Evolutionary conservation across 2,329 filamentous ascomycete species (phyloP).

Genomic region (Trichoderma koningii): DNA sequence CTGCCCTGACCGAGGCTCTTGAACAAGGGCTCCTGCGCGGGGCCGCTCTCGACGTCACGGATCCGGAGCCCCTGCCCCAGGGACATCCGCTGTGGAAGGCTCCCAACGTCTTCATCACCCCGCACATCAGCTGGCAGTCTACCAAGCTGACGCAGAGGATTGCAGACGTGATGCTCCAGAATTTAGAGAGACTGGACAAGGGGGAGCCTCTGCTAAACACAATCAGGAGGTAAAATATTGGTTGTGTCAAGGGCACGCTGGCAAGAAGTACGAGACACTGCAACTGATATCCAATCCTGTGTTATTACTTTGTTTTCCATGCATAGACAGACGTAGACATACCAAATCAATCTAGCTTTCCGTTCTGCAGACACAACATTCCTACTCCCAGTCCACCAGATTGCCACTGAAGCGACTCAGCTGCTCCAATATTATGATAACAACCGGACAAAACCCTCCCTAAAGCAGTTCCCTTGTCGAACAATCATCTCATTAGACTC

Average conservation of each 20-base stretch:
- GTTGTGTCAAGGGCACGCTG: neutral
- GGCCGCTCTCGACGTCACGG: slow-evolving; percentile 70
- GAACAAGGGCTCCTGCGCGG: slow-evolving; percentile 47
- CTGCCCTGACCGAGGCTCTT: slow-evolving; percentile 61
- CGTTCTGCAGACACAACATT: too few species aligned
- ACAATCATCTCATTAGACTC: slow-evolving; percentile 21
- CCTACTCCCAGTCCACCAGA: neutral
- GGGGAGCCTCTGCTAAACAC: slow-evolving; percentile 29
- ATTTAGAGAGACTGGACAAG: slow-evolving; percentile 21
- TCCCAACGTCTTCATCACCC: slow-evolving; percentile 62
- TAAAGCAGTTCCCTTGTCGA: slow-evolving; percentile 8
- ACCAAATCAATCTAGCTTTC: slow-evolving; percentile 1
- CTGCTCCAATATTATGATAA: neutral
- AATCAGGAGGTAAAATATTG: slow-evolving; percentile 30
- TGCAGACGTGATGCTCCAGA: slow-evolving; percentile 22
- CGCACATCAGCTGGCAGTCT: slow-evolving; percentile 44
- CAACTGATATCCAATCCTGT: neutral
- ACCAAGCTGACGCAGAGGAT: slow-evolving; percentile 35
- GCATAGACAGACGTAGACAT: neutral
- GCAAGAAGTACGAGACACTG: neutral
- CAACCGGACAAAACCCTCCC: neutral
- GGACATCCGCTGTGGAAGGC: slow-evolving; percentile 66
- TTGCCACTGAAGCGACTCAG: neutral
- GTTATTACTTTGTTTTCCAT: neutral
- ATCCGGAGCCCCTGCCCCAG: slow-evolving; percentile 68